A percentile compares a stretch with the other conserved stretches of the same genome.
Evolutionary conservation across 371 early-diverging fungal genomes (phyloP).

Genomic region (Thermomucor indicae-seudaticae): DNA sequence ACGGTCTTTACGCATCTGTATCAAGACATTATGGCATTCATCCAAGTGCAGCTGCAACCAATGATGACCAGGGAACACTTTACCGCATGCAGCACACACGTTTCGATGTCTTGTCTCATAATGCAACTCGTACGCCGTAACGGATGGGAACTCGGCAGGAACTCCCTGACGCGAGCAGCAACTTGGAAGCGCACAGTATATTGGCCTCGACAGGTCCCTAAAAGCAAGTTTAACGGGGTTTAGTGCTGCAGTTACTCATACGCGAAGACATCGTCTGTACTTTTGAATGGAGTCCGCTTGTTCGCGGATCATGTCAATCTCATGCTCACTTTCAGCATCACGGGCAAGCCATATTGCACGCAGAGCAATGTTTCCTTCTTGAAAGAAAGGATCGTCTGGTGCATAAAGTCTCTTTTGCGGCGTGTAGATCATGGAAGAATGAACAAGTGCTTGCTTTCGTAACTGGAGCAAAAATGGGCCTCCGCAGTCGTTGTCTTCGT

Average conservation of each 20-base stretch:
- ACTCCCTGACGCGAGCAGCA: conserved; percentile 14
- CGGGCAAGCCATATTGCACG: conserved; percentile 45
- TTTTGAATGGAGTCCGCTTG: conserved; percentile 13
- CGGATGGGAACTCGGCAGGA: conserved; percentile 24
- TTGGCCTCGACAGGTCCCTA: conserved; percentile 8
- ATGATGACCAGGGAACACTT: conserved; percentile 45
- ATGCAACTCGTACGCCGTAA: conserved; percentile 51
- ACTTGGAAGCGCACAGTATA: conserved; percentile 22
- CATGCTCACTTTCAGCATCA: conserved; percentile 11
- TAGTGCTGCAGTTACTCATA: not conserved
- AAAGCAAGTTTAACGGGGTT: not conserved
- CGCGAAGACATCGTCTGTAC: conserved; percentile 13
- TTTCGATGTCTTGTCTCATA: conserved; percentile 54
- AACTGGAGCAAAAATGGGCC: not conserved
- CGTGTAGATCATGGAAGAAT: conserved; percentile 25
- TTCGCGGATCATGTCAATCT: conserved; percentile 21
- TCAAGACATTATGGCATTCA: conserved; percentile 51
- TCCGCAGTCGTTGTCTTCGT: not conserved
- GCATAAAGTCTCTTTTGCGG: conserved; percentile 25
- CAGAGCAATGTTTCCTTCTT: conserved; percentile 50
- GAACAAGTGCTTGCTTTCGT: not conserved
- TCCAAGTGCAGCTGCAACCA: conserved; percentile 55
- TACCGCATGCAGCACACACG: conserved; percentile 47
- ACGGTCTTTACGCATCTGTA: conserved; percentile 46
- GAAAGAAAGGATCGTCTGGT: conserved; percentile 44